Percentiles rank a stretch among this genome's conserved stretches.
These are phyloP conservation scores for Pseudocohnilembus persalinus DNA, from an alignment of 169 alveolate species.

Conservation along the genomic window DNA sequence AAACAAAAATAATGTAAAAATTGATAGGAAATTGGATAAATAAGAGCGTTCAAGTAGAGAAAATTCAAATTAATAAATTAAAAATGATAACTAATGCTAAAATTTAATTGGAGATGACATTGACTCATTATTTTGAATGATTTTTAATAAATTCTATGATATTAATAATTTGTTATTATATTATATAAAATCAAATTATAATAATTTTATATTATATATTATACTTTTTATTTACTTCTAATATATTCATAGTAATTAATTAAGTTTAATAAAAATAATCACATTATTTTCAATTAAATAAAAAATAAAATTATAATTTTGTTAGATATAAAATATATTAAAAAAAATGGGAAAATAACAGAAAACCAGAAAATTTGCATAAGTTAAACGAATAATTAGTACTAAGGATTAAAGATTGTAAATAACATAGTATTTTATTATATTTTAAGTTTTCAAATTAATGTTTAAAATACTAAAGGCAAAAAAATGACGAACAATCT, in stretches of 20 bases:
- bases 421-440: slow-evolving; percentile 16
- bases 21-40: no score
- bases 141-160: no score
- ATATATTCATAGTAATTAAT: no score
- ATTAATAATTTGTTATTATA: no score
- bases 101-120: not conserved
- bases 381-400: slow-evolving; percentile 86
- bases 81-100: not conserved
- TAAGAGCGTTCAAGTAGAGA: not conserved
- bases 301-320: no score
- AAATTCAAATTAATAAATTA: no score
- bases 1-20: not conserved
- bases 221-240: no score
- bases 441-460: slow-evolving; percentile 46
- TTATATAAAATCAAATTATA: no score
- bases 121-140: not conserved
- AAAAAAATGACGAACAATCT: slow-evolving; percentile 41
- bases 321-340: not conserved
- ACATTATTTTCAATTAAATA: not conserved
- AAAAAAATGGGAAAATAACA: slow-evolving; percentile 73
- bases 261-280: not conserved
- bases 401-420: slow-evolving; percentile 86
- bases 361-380: slow-evolving; percentile 92
- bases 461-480: slow-evolving; percentile 23
- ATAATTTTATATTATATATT: no score